Evolutionary conservation across 805 yeast species (phyloP), one percentile per base, ranked within the genome.

Genomic region (Metschnikowia henanensis): DNA sequence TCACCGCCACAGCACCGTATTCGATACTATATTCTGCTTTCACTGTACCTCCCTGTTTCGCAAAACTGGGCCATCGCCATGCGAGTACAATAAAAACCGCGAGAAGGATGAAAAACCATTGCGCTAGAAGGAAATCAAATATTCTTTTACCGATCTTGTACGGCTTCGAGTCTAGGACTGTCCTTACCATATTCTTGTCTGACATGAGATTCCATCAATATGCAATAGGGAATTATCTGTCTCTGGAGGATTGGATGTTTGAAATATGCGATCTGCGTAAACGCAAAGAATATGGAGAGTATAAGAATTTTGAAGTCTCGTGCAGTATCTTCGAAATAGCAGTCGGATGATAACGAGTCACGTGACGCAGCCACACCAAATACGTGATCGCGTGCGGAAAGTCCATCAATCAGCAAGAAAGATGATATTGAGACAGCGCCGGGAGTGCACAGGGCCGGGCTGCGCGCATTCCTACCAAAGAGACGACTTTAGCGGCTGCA

Each of bases 1-100:
- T 90, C 35, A 87, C 66, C 0, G 95, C 95, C 15, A 89, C 96
- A 0, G 95, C 95, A 28, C 90, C 88, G 59, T 89, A 90, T 10
- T 84, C 84, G 26, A 90, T 86, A 34, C 87, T 69, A 60, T 87
- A 88, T 59, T 89, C 80, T 5, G 83, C 91, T 48, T 76, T 70
- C 29, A 89, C 79, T 13, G 81, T 69, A 2, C 96, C 97, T 13
- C 88, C 92, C 52, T 81, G 86, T 45, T 88, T 76, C 1, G 95
- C 96, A 64, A 90, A 88, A 43, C 81, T 74, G 1, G 97, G 96
- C 48, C 80, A 87, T 57, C 80, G 79, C 52, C 83, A 76, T 0
- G 96, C 94, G 26, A 89, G 72, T 7, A 86, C 83, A 30, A 90
- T 76, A 43, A 86, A 80, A 1, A 84, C 76, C 0, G 88, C 96